Evolutionary conservation across 2,329 filamentous ascomycete genomes (phyloP), one percentile per base, ranked within the genome.

Genomic region (Westerdykella sp.): DNA sequence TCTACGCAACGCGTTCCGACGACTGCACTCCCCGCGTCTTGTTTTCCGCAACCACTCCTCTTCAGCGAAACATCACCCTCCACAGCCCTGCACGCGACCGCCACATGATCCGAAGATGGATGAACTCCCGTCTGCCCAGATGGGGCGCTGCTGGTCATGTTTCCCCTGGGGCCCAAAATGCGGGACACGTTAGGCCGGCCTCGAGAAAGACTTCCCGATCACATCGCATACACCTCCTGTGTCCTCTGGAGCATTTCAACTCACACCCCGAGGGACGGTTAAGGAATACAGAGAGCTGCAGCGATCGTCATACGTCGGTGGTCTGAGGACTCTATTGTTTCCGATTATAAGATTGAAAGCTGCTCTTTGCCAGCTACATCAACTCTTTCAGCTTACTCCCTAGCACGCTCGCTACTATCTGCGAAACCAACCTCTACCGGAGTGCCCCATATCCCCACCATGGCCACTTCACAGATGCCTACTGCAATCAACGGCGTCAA

Each of bases 381-480:
- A 14, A 38, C 23, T 39, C 40, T 22, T 21, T 45, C 39, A 41
- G 32, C 31, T 40, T 18, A 28, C 34, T 44, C 14, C 34, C 6
- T 6, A 21, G 18, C 30, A 28, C 16, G 9, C 14, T 14, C 25
- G 23, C 12, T 34, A 34, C 18, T 21, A 6, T 15, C 38, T 21
- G 18, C 18, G 4, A 21, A 28, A 14, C 7, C 30, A 14, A 32
- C 14, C 30, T 12, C 30, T 6, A 32, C 4, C 5, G 7, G 14
- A 32, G 34, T 15, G 30, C 28, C 13, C 35, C 12, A 18, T 35
- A 34, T 35, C 37, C 28, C 23, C 37, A 23, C 3, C 12, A 64
- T 65, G 62, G 53, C 57, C 21, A 57, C 56, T 31, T 63, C 60
- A 13, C 50, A 51, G 39, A 61, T 60, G 59, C 55, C 60, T 21